Conservation (phyloP, 371 early-diverging fungal genomes). For the Mortierella sp. region DNA sequence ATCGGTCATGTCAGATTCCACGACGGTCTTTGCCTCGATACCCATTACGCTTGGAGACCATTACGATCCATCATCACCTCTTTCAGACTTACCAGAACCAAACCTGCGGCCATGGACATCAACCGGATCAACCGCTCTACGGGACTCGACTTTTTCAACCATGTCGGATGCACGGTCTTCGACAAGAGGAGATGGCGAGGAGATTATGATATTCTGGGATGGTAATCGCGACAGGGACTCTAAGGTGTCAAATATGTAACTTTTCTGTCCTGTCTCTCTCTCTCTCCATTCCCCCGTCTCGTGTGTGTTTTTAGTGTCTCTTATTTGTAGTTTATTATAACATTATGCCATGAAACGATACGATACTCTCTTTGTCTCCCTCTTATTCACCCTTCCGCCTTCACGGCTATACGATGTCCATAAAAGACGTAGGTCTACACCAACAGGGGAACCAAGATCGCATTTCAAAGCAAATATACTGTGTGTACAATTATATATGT, state of each 20-base stretch:
- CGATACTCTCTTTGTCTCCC: neutral
- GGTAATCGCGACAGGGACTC: conserved; percentile 30
- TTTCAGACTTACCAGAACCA: conserved; percentile 12
- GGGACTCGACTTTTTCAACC: conserved; percentile 52
- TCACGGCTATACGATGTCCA: too few relatives aligned
- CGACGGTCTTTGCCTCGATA: conserved; percentile 28
- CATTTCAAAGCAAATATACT: too few relatives aligned
- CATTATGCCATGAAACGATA: neutral
- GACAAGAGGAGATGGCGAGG: conserved; percentile 49
- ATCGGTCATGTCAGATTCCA: conserved; percentile 15
- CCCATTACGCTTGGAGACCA: conserved; percentile 23
- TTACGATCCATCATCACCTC: conserved; percentile 15
- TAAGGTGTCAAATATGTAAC: conserved; percentile 13
- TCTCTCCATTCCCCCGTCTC: neutral
- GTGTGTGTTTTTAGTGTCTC: neutral
- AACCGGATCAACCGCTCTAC: conserved; percentile 14
- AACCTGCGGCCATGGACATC: conserved; percentile 43
- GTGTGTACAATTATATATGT: too few relatives aligned
- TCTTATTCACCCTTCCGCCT: too few relatives aligned
- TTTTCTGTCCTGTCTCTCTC: too few relatives aligned
- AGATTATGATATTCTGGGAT: conserved; percentile 56
- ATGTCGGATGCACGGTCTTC: conserved; percentile 45
- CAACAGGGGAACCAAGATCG: too few relatives aligned
- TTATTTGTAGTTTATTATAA: too few relatives aligned
- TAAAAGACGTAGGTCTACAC: too few relatives aligned